These are phyloP conservation scores for Jamesozyma gamospora DNA, from an alignment of 805 yeast genomes.

Conservation along the genomic window DNA sequence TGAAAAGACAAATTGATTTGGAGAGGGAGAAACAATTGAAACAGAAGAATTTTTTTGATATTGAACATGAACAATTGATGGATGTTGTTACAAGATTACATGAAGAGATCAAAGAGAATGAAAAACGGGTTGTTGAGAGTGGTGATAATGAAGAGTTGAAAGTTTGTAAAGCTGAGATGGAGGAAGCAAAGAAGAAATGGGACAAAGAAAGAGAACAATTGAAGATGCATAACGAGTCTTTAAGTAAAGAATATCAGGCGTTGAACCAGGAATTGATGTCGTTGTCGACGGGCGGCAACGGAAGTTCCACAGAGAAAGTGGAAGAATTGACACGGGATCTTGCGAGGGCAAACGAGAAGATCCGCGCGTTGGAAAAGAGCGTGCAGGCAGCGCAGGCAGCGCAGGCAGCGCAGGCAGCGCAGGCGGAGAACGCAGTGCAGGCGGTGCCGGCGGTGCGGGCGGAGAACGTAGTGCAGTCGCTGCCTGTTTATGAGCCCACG, in stretches of 20 bases:
- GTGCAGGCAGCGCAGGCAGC: too few relatives aligned
- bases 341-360: too few relatives aligned
- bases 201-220: constrained; percentile 22
- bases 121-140: constrained; percentile 7
- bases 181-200: constrained; percentile 15
- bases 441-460: too few relatives aligned
- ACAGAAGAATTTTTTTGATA: constrained; percentile 20
- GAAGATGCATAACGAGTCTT: constrained; percentile 21
- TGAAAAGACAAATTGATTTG: constrained; percentile 17
- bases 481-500: constrained; percentile 23
- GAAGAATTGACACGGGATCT: background rate
- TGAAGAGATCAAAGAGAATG: constrained; percentile 27
- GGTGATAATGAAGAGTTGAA: constrained; percentile 4
- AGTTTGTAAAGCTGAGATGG: constrained; percentile 9
- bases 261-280: constrained; percentile 16
- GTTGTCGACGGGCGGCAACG: too few relatives aligned
- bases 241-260: constrained; percentile 21
- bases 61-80: constrained; percentile 25
- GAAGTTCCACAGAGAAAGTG: background rate
- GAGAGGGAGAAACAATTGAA: constrained; percentile 21
- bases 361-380: too few relatives aligned
- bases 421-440: too few relatives aligned
- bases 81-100: constrained; percentile 27
- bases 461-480: too few relatives aligned
- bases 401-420: too few relatives aligned